Evolutionary conservation across 192 early-diverging fungal species (phyloP), one percentile per base, ranked within the genome.

Genomic region (Physocladia obscura): DNA sequence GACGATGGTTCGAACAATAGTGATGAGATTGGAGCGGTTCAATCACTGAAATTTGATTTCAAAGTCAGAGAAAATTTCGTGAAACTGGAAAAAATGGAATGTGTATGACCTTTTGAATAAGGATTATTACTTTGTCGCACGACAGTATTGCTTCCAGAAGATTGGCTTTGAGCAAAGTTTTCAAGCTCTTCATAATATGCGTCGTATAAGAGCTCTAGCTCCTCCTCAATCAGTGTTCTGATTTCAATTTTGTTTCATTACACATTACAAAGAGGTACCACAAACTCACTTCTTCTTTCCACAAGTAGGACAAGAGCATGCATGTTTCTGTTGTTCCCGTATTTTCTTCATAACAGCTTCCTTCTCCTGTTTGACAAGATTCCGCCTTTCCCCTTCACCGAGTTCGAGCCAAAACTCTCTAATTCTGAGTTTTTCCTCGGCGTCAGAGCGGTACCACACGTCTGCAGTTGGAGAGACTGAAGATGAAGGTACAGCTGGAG

Each of bases 131-230:
- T 58, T 17, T 57, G 40, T 31, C 32, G 48, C 38, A 19, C 69
- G 13, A 49, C 5, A 5, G 47, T 38, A 8, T 49, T n/a, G 5
- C 48, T 15, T 17, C 5, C 17, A 17, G 5, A 19, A 24, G 49
- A 50, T 64, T 92, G 89, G 32, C 89, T 82, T 68, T 94, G 89
- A 22, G 93, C 91, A 71, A 90, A 93, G 57, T 88, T 87, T 74
- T 94, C 91, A 34, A 94, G 78, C 71, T 94, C 93, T 61, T 92
- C 90, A 70, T 93, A 94, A 70, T 94, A 94, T 24, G 91, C 90
- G 70, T 94, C 91, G 71, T 94, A 94, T 2, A 94, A 81, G 4
- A 89, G 76, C 69, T 94, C 93, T 4, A 94, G 79, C 63, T 94
- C 91, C 71, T 91, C 90, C 70, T 93, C 91, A 74, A 94, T 92